These are phyloP conservation scores for Daldinia vernicosa DNA, from an alignment of 495 filamentous ascomycete genomes.

Conservation along the genomic window DNA sequence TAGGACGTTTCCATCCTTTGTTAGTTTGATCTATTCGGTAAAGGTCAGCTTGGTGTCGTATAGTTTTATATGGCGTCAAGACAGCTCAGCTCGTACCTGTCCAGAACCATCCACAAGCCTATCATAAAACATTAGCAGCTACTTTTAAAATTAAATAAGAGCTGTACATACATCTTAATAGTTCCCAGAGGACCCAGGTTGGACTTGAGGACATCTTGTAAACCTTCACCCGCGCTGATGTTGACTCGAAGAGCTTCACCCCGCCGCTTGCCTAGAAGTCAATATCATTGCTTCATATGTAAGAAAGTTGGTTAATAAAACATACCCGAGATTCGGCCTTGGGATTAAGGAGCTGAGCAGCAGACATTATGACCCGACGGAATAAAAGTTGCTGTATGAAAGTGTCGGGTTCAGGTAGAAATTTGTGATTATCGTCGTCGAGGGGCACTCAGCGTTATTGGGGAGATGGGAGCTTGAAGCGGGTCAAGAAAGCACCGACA, in stretches of 20 bases:
- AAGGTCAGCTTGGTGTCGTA: slow-evolving; percentile 29
- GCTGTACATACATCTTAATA: slow-evolving; percentile 83
- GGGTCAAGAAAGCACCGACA: slow-evolving; percentile 28
- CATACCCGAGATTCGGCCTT: slow-evolving; percentile 96
- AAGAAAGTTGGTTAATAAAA: slow-evolving; percentile 40
- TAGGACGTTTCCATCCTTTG: slow-evolving; percentile 97
- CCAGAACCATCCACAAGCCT: slow-evolving; percentile 97
- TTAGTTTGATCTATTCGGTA: slow-evolving; percentile 86
- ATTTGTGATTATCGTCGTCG: slow-evolving; percentile 30
- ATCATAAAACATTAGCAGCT: slow-evolving; percentile 33
- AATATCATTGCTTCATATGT: slow-evolving; percentile 44
- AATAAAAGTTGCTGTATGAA: slow-evolving; percentile 3
- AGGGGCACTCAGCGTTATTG: slow-evolving; percentile 22
- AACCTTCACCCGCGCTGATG: slow-evolving; percentile 93
- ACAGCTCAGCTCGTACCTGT: slow-evolving; percentile 67
- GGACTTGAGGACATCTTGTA: slow-evolving; percentile 95
- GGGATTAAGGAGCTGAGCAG: slow-evolving; percentile 95
- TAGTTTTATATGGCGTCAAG: slow-evolving; percentile 16
- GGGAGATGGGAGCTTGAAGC: slow-evolving; percentile 19
- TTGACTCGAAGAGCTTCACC: slow-evolving; percentile 96
- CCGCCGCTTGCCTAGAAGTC: slow-evolving; percentile 71
- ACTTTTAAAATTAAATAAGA: not conserved
- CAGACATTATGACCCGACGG: slow-evolving; percentile 68
- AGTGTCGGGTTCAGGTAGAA: slow-evolving; percentile 23
- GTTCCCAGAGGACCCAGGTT: slow-evolving; percentile 95